Conservation (phyloP, 768 basidiomycete genomes). For the Mycena filopes region DNA sequence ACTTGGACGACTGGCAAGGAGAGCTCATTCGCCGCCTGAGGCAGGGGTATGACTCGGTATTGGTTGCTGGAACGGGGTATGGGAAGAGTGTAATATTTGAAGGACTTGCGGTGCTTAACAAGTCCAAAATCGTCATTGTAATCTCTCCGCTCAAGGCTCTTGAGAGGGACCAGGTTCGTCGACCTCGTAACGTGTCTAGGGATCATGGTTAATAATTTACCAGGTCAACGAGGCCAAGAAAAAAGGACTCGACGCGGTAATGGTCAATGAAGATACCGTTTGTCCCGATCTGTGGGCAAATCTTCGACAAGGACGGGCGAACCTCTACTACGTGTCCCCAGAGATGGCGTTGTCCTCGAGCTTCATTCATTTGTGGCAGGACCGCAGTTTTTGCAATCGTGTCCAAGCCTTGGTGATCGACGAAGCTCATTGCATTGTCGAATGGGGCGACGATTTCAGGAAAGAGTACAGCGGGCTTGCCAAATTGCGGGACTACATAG, state of each 20-base stretch:
- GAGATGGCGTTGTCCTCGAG: constrained; percentile 9
- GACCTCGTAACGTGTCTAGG: too few relatives aligned
- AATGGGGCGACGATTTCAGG: constrained; percentile 10
- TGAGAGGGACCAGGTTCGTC: too few relatives aligned
- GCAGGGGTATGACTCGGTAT: constrained; percentile 10
- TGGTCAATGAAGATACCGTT: constrained; percentile 30
- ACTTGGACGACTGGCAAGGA: constrained; percentile 8
- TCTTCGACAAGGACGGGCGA: too few relatives aligned
- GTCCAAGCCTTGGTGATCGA: constrained; percentile 9
- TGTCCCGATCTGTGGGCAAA: constrained; percentile 5
- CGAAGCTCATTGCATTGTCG: constrained; percentile 10
- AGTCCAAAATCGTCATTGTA: too few relatives aligned
- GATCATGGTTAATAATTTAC: too few relatives aligned
- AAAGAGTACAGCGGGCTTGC: constrained; percentile 17
- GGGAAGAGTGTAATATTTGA: too few relatives aligned
- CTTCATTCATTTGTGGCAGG: constrained; percentile 13
- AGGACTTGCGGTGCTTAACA: too few relatives aligned
- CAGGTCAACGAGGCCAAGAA: too few relatives aligned
- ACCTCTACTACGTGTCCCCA: constrained; percentile 12
- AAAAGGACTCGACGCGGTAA: constrained; percentile 24
- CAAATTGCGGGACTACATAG: constrained; percentile 10
- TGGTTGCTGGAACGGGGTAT: too few relatives aligned
- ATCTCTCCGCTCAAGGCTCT: too few relatives aligned
- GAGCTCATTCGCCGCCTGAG: constrained; percentile 4
- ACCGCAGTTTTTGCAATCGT: too few relatives aligned